A percentile compares a stretch with the other conserved stretches of the same genome.
Evolutionary conservation across 306 rosid genomes (phyloP).

Genomic region (Cicer bijugum): DNA sequence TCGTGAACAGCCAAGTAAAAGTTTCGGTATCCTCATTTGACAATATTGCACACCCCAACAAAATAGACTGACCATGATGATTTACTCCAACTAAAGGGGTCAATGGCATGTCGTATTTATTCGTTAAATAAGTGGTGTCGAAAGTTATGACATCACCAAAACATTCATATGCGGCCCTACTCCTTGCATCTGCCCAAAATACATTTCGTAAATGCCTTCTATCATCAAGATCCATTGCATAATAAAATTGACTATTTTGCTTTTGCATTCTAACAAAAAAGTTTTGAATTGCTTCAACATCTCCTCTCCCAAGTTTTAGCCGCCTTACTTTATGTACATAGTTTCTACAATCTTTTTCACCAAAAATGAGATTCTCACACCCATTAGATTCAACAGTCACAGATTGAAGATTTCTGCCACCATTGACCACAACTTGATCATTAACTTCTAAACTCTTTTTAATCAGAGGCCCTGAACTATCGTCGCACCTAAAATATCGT

Average conservation of each 20-base stretch:
- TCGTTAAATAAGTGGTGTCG: background rate
- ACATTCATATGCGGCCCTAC: conserved; percentile 12
- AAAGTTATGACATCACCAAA: conserved; percentile 32
- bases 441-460: background rate
- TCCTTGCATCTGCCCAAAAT: conserved; percentile 22
- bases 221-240: conserved; percentile 12
- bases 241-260: conserved; percentile 22
- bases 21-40: conserved; percentile 2
- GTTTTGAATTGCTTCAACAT: conserved; percentile 16
- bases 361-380: background rate
- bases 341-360: conserved; percentile 18
- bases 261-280: conserved; percentile 18
- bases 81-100: conserved; percentile 19
- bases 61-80: background rate
- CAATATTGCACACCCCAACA: conserved; percentile 17
- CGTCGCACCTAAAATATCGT: background rate
- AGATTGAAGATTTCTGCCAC: background rate
- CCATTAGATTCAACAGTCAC: background rate
- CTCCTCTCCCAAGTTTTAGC: conserved; percentile 19
- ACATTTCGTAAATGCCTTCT: conserved; percentile 4
- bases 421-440: background rate
- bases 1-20: conserved; percentile 26
- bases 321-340: background rate
- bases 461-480: background rate
- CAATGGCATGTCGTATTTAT: conserved; percentile 25